Evolutionary conservation across 2,329 filamentous ascomycete species (phyloP).

Genomic region (Geoglossum cookeanum): DNA sequence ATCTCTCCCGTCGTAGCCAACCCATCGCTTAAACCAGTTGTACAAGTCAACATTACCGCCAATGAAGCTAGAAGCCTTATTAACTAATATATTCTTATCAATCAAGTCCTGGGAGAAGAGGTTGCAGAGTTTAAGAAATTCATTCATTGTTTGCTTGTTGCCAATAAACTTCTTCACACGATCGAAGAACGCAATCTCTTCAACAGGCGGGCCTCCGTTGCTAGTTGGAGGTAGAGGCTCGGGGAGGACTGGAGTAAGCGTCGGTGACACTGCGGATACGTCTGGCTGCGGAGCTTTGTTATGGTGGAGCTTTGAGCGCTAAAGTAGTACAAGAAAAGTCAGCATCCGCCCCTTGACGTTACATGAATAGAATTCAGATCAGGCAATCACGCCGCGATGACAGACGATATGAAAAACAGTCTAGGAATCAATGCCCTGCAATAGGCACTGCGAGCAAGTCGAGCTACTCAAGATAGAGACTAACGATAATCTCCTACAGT

Average conservation of each 20-base stretch:
- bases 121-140: conserved; percentile 94
- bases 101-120: conserved; percentile 87
- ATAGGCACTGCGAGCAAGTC: background rate
- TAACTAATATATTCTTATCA: conserved; percentile 62
- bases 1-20: conserved; percentile 59
- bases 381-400: background rate
- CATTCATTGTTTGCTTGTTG: conserved; percentile 81
- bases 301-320: conserved; percentile 60
- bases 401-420: background rate
- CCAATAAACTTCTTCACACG: conserved; percentile 89
- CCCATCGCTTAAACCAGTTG: conserved; percentile 68
- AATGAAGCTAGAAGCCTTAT: conserved; percentile 71
- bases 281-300: conserved; percentile 40
- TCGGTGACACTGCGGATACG: conserved; percentile 53
- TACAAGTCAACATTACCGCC: conserved; percentile 79
- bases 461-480: background rate
- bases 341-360: background rate
- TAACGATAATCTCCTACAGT: no score
- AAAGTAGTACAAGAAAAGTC: conserved; percentile 13
- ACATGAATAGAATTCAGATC: background rate
- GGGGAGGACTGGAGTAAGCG: conserved; percentile 70
- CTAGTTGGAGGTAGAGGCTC: conserved; percentile 66
- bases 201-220: conserved; percentile 52
- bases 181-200: conserved; percentile 89
- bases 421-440: background rate